A percentile compares a stretch with the other conserved stretches of the same genome.
Evolutionary conservation across 495 filamentous ascomycete genomes (phyloP).

Genomic region (Neurospora sublineolata): DNA sequence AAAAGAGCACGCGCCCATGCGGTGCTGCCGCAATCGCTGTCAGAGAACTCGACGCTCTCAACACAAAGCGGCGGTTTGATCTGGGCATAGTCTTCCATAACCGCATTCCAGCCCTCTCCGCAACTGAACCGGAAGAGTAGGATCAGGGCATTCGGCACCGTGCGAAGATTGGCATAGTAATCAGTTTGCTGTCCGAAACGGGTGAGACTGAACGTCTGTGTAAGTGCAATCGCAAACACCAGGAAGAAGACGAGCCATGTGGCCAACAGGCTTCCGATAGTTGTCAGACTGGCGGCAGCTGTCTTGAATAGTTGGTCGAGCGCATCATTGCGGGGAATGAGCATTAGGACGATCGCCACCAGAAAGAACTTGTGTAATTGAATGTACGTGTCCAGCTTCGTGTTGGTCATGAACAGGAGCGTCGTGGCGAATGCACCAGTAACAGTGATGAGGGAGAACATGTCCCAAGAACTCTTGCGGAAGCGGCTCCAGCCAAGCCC

Average conservation of each 20-base stretch:
- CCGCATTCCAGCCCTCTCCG: slow-evolving; percentile 89
- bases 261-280: slow-evolving; percentile 84
- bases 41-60: slow-evolving; percentile 50
- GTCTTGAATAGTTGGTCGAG: slow-evolving; percentile 99
- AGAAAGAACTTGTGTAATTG: slow-evolving; percentile 89
- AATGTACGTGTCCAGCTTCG: slow-evolving; percentile 46
- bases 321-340: slow-evolving; percentile 94
- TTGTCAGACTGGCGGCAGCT: slow-evolving; percentile 83
- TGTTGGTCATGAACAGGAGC: slow-evolving; percentile 50
- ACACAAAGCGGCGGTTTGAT: slow-evolving; percentile 70
- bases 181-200: slow-evolving; percentile 64
- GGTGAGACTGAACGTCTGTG: slow-evolving; percentile 92
- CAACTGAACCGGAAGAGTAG: slow-evolving; percentile 84
- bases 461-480: slow-evolving; percentile 86
- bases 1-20: slow-evolving; percentile 81
- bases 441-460: slow-evolving; percentile 79
- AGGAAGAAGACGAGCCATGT: slow-evolving; percentile 97
- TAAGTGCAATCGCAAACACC: slow-evolving; percentile 91
- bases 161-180: slow-evolving; percentile 84
- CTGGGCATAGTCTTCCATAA: slow-evolving; percentile 92
- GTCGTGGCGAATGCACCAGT: slow-evolving; percentile 72
- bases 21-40: slow-evolving; percentile 86
- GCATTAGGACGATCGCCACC: slow-evolving; percentile 76
- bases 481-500: slow-evolving; percentile 92
- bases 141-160: slow-evolving; percentile 85